Conservation (phyloP, 2,329 filamentous ascomycete species). For the Colletotrichum australisinense region DNA sequence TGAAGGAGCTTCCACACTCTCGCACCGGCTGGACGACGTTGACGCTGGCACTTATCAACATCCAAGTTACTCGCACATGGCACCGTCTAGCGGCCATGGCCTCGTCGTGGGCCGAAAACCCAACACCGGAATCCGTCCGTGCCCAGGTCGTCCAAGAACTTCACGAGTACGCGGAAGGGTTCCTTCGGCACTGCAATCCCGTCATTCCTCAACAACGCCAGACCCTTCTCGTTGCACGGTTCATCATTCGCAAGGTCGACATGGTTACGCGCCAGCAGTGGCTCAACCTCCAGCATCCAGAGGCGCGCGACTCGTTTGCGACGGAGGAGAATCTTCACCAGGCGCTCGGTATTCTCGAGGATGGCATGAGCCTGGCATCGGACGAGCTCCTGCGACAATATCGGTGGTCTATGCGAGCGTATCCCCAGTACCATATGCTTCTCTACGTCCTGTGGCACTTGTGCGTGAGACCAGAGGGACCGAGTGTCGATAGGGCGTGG, state of each 20-base stretch:
- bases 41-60: constrained; percentile 65
- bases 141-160: constrained; percentile 54
- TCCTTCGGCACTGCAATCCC: constrained; percentile 62
- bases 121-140: constrained; percentile 46
- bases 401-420: constrained; percentile 52
- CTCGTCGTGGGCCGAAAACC: constrained; percentile 25
- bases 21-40: constrained; percentile 67
- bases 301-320: constrained; percentile 37
- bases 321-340: constrained; percentile 47
- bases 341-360: constrained; percentile 48
- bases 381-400: constrained; percentile 51
- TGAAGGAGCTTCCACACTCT: constrained; percentile 58
- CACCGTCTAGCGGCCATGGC: constrained; percentile 40
- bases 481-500: constrained; percentile 48
- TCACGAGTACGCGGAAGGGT: constrained; percentile 57
- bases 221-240: constrained; percentile 41
- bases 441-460: constrained; percentile 57
- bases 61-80: constrained; percentile 55
- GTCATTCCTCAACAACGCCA: constrained; percentile 57
- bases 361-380: constrained; percentile 41
- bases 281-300: constrained; percentile 37
- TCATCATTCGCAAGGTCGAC: constrained; percentile 49
- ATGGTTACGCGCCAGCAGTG: constrained; percentile 46
- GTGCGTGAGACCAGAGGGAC: constrained; percentile 49
- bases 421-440: constrained; percentile 55